phyloP scores from a whole-genome alignment of 306 rosid genomes.

The Lathyrus sativus region DNA sequence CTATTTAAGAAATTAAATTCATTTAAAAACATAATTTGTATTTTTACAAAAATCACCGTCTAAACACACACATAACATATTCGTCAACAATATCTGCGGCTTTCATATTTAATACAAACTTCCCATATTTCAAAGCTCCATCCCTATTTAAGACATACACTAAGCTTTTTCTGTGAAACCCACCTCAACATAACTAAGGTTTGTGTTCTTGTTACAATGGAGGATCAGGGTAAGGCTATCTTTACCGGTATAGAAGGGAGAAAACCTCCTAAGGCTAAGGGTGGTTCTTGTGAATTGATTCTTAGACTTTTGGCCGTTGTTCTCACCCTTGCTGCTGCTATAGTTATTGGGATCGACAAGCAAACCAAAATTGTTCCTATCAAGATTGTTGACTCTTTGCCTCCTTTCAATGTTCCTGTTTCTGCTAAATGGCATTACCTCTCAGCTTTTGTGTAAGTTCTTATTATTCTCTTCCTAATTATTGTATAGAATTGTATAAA shows the following conservation, averaged over 20 bases:
- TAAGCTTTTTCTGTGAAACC: not conserved
- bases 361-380: constrained; percentile 55
- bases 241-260: constrained; percentile 32
- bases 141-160: constrained; percentile 4
- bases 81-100: not conserved
- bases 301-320: constrained; percentile 59
- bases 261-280: not conserved
- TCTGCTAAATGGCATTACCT: constrained; percentile 69
- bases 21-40: no score
- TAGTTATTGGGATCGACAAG: constrained; percentile 51
- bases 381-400: constrained; percentile 34
- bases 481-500: no score
- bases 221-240: constrained; percentile 33
- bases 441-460: constrained; percentile 69
- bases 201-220: constrained; percentile 29
- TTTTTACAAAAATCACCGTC: no score
- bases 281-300: constrained; percentile 37
- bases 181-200: not conserved
- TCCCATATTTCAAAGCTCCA: not conserved
- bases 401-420: constrained; percentile 55
- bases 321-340: constrained; percentile 56
- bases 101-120: not conserved
- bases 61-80: not conserved
- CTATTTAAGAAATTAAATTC: no score
- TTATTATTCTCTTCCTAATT: no score